These are phyloP conservation scores for Penicillium riverlandense DNA, from an alignment of 495 filamentous ascomycete species.

Conservation along the genomic window DNA sequence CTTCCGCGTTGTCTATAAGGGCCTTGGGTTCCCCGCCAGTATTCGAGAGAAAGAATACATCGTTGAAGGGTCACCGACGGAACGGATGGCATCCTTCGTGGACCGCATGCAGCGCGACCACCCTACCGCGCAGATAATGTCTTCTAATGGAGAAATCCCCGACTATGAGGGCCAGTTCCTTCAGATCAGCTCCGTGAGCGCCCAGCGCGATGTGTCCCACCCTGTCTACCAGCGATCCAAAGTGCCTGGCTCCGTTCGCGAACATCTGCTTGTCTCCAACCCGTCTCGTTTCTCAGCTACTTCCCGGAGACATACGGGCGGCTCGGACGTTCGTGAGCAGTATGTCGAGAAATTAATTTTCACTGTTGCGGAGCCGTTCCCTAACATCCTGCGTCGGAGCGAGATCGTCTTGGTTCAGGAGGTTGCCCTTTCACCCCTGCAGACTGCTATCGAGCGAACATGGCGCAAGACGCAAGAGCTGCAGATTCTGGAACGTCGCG, in stretches of 20 bases:
- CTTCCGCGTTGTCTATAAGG: slow-evolving; percentile 87
- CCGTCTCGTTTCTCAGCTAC: slow-evolving; percentile 69
- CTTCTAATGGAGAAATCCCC: slow-evolving; percentile 55
- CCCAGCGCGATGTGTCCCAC: slow-evolving; percentile 74
- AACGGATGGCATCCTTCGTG: slow-evolving; percentile 74
- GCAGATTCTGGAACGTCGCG: slow-evolving; percentile 60
- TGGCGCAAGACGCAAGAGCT: slow-evolving; percentile 86
- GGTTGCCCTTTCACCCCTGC: slow-evolving; percentile 61
- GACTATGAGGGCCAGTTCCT: slow-evolving; percentile 92
- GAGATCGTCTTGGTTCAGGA: slow-evolving; percentile 71
- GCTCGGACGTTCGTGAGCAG: slow-evolving; percentile 58
- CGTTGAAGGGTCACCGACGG: slow-evolving; percentile 71
- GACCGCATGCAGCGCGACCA: slow-evolving; percentile 91
- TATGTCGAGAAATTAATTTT: slow-evolving; percentile 84
- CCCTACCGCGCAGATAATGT: slow-evolving; percentile 76
- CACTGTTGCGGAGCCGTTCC: slow-evolving; percentile 78
- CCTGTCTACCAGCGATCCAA: slow-evolving; percentile 84
- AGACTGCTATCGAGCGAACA: slow-evolving; percentile 88
- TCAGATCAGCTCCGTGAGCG: slow-evolving; percentile 70
- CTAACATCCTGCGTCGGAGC: slow-evolving; percentile 81
- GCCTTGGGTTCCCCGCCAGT: slow-evolving; percentile 76
- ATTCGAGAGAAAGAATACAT: slow-evolving; percentile 90
- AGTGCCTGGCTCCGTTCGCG: slow-evolving; percentile 72
- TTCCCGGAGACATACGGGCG: slow-evolving; percentile 55
- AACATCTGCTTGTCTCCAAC: slow-evolving; percentile 71